phyloP scores from a whole-genome alignment of 208 protist genomes.

The Crithidia fasciculata region DNA sequence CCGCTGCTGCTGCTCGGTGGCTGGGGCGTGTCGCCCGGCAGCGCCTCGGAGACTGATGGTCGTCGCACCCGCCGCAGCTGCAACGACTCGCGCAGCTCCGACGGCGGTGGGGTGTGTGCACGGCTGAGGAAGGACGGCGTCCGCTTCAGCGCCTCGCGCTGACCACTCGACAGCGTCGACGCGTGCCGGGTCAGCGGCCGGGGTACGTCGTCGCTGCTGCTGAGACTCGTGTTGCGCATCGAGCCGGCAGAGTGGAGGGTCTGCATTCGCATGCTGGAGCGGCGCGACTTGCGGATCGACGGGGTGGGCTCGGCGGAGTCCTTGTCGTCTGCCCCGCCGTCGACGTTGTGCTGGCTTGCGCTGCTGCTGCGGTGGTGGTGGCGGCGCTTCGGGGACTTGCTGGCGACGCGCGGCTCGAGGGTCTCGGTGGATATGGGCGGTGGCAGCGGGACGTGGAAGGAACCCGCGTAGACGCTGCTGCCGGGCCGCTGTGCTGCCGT shows the following conservation, averaged over 20 bases:
- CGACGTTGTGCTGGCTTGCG: not conserved
- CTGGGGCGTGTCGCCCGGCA: not conserved
- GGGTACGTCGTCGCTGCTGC: conserved; percentile 13
- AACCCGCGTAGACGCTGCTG: not conserved
- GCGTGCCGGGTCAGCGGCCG: conserved; percentile 42
- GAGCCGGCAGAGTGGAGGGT: not conserved
- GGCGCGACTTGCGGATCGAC: not conserved
- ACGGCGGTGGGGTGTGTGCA: conserved; percentile 49
- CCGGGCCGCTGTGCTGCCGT: not conserved
- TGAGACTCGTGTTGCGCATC: conserved; percentile 2
- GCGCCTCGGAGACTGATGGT: conserved; percentile 1
- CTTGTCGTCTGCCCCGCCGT: not conserved
- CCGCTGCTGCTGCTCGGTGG: too few species aligned
- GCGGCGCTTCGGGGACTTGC: not conserved
- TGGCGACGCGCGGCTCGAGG: not conserved
- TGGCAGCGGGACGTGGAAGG: conserved; percentile 2
- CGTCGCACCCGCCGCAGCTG: conserved; percentile 19
- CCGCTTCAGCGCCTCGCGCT: conserved; percentile 39
- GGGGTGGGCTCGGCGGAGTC: not conserved
- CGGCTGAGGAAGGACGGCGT: conserved; percentile 43
- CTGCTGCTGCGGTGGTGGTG: conserved; percentile 9
- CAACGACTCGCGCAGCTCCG: conserved; percentile 23
- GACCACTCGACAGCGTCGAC: conserved; percentile 37
- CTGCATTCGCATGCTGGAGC: conserved; percentile 5
- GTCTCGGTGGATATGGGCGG: conserved; percentile 6